These are phyloP conservation scores for Excoecaria agallocha DNA, from an alignment of 345 rosid species.

Conservation along the genomic window DNA sequence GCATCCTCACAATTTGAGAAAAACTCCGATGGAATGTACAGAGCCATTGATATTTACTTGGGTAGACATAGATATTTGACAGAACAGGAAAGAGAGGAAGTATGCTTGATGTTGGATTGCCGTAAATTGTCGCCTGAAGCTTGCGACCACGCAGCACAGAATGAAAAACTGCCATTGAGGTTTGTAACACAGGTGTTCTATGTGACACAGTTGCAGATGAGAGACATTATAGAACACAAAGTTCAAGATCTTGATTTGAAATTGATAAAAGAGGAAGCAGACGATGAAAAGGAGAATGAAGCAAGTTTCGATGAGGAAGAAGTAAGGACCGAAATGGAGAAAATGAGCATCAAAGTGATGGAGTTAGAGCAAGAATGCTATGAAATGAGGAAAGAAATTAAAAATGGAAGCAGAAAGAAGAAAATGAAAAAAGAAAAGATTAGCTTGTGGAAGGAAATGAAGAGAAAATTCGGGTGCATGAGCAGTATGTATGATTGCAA, in stretches of 20 bases:
- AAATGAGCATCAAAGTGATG: conserved; percentile 61
- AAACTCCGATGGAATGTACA: conserved; percentile 65
- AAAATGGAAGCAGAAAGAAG: conserved; percentile 22
- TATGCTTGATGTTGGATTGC: conserved; percentile 60
- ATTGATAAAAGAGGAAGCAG: conserved; percentile 17
- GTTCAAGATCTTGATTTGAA: conserved; percentile 26
- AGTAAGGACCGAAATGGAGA: conserved; percentile 44
- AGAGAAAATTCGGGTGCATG: conserved; percentile 84
- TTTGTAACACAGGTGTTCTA: conserved; percentile 51
- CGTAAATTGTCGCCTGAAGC: conserved; percentile 64
- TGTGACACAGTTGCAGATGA: conserved; percentile 56
- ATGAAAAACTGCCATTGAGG: conserved; percentile 65
- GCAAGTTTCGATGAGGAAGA: conserved; percentile 32
- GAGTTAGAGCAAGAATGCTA: conserved; percentile 52
- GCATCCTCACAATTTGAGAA: conserved; percentile 41
- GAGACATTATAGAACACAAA: conserved; percentile 44
- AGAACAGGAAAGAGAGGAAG: conserved; percentile 61
- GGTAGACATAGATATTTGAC: conserved; percentile 56
- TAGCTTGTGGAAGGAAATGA: conserved; percentile 71
- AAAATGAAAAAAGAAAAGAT: conserved; percentile 36
- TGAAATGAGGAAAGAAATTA: conserved; percentile 52
- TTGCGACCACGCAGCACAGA: conserved; percentile 54
- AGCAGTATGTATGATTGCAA: conserved; percentile 42
- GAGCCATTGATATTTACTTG: conserved; percentile 65
- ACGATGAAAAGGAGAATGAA: conserved; percentile 9